Evolutionary conservation across 2,329 filamentous ascomycete species (phyloP), one percentile per base, ranked within the genome.

Genomic region (Parastagonospora nodorum): DNA sequence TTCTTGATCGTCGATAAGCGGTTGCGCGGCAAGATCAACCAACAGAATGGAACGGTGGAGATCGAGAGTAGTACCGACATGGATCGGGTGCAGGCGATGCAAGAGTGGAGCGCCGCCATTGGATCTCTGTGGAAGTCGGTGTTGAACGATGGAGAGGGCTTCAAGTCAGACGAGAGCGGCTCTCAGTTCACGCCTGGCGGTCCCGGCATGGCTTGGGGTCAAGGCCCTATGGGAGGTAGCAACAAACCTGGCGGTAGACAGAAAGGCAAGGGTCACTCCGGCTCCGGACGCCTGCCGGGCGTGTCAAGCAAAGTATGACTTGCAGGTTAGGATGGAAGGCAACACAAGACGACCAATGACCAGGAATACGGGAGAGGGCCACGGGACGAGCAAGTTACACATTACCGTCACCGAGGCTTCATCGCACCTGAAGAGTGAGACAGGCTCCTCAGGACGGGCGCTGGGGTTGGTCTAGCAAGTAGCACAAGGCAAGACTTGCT

Each of bases 1-100:
- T 96, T 92, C 76, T 80, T 97, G 45, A 97, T 99, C 58, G 84
- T 97, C 54, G 91, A 96, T 71, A 88, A 89, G 67, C 90, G 92
- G 72, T 86, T 99, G 60, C 82, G 86, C 43, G 94, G 91, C 55
- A 89, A 88, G 74, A 93, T 99, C 67, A 89, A 99, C 75, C 90
- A 97, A 76, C 86, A 92, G 74, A 83, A 84, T 51, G 92, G 93
- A 40, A 89, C 87, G 0, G 86, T 99, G 16, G 86, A 92, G 74
- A 90, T 97, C 53, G 85, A 88, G 53, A 88, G 86, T 50, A 80
- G 82, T 47, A 86, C 83, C 39, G 91, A 96, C 74, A 82, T 83
- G 39, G 88, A 89, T 68, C 88, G 92, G 55, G 80, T 91, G 54
- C 79, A 82, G 49, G 88, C 91, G 30, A 82, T 97, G 67, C 78